Percentiles rank a stretch among this genome's conserved stretches.
These are phyloP conservation scores for Hypoxylon fragiforme DNA, from an alignment of 495 filamentous ascomycete genomes.

Conservation along the genomic window DNA sequence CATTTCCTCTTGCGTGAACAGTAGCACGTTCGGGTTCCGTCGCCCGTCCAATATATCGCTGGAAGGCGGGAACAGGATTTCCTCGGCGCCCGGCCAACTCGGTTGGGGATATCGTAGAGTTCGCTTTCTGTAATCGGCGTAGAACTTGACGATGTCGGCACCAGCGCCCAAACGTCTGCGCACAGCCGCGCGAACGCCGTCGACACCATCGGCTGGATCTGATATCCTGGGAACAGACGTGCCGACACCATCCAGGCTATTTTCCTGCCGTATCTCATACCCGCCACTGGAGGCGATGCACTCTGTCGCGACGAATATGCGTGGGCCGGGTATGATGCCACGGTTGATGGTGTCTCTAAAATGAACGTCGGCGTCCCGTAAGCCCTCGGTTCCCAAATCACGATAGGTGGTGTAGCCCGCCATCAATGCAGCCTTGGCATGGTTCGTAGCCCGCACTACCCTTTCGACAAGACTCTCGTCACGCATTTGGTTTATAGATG, in stretches of 20 bases:
- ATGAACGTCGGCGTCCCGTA: conserved; percentile 49
- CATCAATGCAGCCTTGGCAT: conserved; percentile 52
- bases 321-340: conserved; percentile 54
- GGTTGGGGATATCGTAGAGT: conserved; percentile 48
- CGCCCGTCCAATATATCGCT: conserved; percentile 33
- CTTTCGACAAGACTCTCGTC: conserved; percentile 55
- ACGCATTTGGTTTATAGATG: conserved; percentile 50
- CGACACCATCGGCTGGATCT: conserved; percentile 50
- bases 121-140: conserved; percentile 55
- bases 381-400: conserved; percentile 56
- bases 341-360: conserved; percentile 53
- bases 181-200: conserved; percentile 50
- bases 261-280: conserved; percentile 54
- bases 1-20: conserved; percentile 56
- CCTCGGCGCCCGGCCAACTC: conserved; percentile 24
- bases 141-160: conserved; percentile 58
- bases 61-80: conserved; percentile 24
- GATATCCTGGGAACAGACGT: conserved; percentile 42
- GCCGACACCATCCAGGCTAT: conserved; percentile 34
- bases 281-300: conserved; percentile 52
- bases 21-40: conserved; percentile 47
- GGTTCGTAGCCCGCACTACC: conserved; percentile 54
- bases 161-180: conserved; percentile 52
- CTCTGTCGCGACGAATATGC: conserved; percentile 56
- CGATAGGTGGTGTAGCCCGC: conserved; percentile 60